These are phyloP conservation scores for Coemansia sp. DNA, from an alignment of 192 early-diverging fungal genomes.

Conservation along the genomic window DNA sequence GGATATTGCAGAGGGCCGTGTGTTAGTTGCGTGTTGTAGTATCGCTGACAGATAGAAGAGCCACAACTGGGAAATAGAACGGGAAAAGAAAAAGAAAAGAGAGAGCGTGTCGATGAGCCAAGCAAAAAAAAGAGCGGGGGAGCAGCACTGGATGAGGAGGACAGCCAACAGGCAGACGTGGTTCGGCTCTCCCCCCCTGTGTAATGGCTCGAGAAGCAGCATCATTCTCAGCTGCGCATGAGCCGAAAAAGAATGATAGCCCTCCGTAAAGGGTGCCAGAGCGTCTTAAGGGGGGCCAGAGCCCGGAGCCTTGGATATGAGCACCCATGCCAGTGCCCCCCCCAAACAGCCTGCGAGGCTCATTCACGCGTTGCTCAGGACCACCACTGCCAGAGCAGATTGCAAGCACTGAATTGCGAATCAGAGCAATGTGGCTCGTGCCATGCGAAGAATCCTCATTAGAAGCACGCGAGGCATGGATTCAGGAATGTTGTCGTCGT, in stretches of 20 bases:
- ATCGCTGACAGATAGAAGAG: background rate
- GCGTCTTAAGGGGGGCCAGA: background rate
- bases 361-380: background rate
- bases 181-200: constrained; percentile 3
- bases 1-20: background rate
- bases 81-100: background rate
- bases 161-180: background rate
- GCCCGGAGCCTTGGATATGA: background rate
- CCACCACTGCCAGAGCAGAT: background rate
- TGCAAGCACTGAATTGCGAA: background rate
- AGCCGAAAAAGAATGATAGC: constrained; percentile 2
- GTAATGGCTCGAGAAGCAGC: background rate
- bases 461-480: background rate
- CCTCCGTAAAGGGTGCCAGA: background rate
- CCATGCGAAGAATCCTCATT: background rate
- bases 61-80: background rate
- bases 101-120: background rate
- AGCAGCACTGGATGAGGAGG: background rate
- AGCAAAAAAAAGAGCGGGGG: background rate
- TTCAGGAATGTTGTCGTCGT: background rate
- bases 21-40: background rate
- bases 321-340: background rate
- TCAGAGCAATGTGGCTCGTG: background rate
- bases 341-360: background rate
- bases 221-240: constrained; percentile 10